A percentile compares a stretch with the other conserved stretches of the same genome.
phyloP scores from a whole-genome alignment of 208 protist species.

The Crithidia bombi region DNA sequence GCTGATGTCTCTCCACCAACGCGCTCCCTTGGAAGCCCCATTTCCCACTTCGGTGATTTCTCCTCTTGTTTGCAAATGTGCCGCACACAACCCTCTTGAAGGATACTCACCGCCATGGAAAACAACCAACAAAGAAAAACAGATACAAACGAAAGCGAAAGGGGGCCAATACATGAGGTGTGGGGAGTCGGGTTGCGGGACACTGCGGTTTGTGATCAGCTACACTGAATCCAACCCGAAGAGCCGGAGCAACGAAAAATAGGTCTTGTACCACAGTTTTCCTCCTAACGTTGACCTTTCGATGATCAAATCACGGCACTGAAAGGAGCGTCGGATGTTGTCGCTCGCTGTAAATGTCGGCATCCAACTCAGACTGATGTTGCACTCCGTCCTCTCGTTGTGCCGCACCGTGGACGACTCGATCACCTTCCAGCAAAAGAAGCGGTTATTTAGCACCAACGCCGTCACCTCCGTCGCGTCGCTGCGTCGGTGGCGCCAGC shows the following conservation, averaged over 20 bases:
- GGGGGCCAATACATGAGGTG: no score
- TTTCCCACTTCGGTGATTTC: no score
- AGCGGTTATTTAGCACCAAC: constrained; percentile 68
- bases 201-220: constrained; percentile 23
- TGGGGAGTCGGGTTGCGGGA: no score
- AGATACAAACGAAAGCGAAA: no score
- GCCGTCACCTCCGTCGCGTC: constrained; percentile 40
- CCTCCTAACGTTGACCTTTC: constrained; percentile 45
- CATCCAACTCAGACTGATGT: constrained; percentile 38
- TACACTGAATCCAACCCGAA: constrained; percentile 38
- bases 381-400: constrained; percentile 32
- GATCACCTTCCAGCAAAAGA: constrained; percentile 63
- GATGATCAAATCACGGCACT: constrained; percentile 57
- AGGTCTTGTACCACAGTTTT: constrained; percentile 63
- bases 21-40: no score
- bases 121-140: no score
- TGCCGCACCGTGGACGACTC: constrained; percentile 21
- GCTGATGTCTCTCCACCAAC: no score
- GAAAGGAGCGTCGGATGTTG: constrained; percentile 54
- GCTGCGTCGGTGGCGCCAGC: constrained; percentile 39
- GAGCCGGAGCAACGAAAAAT: constrained; percentile 62
- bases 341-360: constrained; percentile 35
- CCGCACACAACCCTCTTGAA: no score
- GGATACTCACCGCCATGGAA: no score
- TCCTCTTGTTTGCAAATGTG: no score